phyloP scores from a whole-genome alignment of 305 asterid species.

The Rubia peregrina region DNA sequence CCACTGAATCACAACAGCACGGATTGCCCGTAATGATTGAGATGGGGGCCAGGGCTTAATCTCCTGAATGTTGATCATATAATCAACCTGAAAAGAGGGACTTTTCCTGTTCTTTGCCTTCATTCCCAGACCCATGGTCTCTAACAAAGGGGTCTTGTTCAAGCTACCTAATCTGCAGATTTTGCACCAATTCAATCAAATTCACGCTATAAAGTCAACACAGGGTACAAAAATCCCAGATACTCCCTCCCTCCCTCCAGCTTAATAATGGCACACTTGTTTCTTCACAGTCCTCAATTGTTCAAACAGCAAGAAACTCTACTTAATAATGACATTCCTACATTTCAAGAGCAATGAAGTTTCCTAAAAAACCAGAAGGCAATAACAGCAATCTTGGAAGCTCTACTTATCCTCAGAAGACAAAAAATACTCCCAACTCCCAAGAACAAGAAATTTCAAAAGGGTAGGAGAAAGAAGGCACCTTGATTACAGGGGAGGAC shows the following conservation, averaged over 20 bases:
- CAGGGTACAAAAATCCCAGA: background rate
- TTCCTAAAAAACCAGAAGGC: background rate
- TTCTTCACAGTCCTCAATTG: background rate
- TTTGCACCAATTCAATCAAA: constrained; percentile 18
- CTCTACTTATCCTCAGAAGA: too few relatives aligned
- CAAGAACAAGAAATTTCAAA: background rate
- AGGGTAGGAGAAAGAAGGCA: background rate
- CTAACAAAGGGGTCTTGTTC: too few relatives aligned
- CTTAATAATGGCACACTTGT: background rate
- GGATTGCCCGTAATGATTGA: too few relatives aligned
- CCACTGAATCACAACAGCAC: constrained; percentile 23
- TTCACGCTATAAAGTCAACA: background rate
- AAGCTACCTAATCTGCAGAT: background rate
- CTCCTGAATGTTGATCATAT: too few relatives aligned
- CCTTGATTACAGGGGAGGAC: background rate
- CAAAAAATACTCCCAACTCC: too few relatives aligned
- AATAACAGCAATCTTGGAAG: background rate
- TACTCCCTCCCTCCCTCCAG: too few relatives aligned
- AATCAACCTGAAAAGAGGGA: too few relatives aligned
- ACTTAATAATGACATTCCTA: background rate
- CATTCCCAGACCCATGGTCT: background rate
- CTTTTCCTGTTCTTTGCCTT: background rate
- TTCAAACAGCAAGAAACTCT: background rate
- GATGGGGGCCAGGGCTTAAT: too few relatives aligned
- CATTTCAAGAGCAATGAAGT: background rate